Percentiles rank a stretch among this genome's conserved stretches.
Conservation (phyloP, 140 eudicot genomes). For the Oenanthe javanica region DNA sequence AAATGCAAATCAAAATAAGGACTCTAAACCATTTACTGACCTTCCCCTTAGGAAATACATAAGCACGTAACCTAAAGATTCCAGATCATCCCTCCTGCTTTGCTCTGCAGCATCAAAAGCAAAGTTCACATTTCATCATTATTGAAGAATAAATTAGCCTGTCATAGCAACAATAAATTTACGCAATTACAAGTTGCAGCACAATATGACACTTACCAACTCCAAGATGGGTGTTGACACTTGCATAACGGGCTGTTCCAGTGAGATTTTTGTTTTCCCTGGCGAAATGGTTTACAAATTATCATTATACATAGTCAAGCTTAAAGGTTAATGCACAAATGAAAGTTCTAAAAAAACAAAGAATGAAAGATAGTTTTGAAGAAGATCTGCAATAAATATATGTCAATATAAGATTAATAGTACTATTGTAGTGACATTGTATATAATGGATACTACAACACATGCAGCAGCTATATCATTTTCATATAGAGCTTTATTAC, state of each 20-base stretch:
- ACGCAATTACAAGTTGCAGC: neutral
- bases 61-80: conserved; percentile 94
- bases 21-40: conserved; percentile 23
- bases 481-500: neutral
- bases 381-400: neutral
- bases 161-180: neutral
- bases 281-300: conserved; percentile 11
- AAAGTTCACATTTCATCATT: neutral
- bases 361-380: neutral
- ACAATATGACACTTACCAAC: conserved; percentile 54
- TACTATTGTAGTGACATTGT: neutral
- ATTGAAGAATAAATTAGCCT: neutral
- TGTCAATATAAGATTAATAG: neutral
- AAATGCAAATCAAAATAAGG: conserved; percentile 3
- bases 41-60: conserved; percentile 97
- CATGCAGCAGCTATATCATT: neutral
- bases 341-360: neutral
- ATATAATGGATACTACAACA: neutral
- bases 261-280: conserved; percentile 95
- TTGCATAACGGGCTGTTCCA: conserved; percentile 96
- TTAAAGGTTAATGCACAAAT: neutral
- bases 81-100: conserved; percentile 96
- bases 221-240: conserved; percentile 95
- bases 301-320: neutral
- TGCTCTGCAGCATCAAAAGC: conserved; percentile 46